Percentiles rank a stretch among this genome's conserved stretches.
Evolutionary conservation across 371 early-diverging fungal species (phyloP).

Genomic region (Saksenaea vasiformis): DNA sequence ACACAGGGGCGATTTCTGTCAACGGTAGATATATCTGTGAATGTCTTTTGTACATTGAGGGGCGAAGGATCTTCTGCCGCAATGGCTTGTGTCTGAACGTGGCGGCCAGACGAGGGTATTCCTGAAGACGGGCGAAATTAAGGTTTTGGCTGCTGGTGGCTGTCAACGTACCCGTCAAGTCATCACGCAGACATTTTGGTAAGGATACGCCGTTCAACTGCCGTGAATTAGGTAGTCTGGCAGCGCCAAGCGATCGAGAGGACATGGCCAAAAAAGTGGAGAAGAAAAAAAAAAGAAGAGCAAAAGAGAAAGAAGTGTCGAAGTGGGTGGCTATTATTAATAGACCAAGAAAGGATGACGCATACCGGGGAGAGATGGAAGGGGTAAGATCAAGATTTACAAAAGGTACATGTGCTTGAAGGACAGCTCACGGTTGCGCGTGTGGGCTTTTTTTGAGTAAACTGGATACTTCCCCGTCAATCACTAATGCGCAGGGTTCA

Average conservation of each 20-base stretch:
- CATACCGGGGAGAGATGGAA: background rate
- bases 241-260: background rate
- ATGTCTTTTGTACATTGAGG: background rate
- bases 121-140: background rate
- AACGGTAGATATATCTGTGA: background rate
- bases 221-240: slow-evolving; percentile 13
- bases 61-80: background rate
- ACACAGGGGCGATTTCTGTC: background rate
- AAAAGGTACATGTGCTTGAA: background rate
- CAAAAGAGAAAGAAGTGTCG: background rate
- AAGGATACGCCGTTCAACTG: slow-evolving; percentile 10
- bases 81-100: background rate
- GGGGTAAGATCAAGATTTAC: background rate
- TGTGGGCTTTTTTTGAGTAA: background rate
- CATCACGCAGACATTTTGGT: slow-evolving; percentile 2
- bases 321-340: slow-evolving; percentile 1
- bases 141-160: background rate
- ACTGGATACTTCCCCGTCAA: slow-evolving; percentile 1
- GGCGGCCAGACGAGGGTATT: background rate
- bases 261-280: background rate
- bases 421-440: background rate
- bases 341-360: background rate
- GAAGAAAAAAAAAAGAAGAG: background rate
- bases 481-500: slow-evolving; percentile 4
- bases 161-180: slow-evolving; percentile 6